Evolutionary conservation across 2,329 filamentous ascomycete species (phyloP).

Genomic region (Alternaria infectoria): DNA sequence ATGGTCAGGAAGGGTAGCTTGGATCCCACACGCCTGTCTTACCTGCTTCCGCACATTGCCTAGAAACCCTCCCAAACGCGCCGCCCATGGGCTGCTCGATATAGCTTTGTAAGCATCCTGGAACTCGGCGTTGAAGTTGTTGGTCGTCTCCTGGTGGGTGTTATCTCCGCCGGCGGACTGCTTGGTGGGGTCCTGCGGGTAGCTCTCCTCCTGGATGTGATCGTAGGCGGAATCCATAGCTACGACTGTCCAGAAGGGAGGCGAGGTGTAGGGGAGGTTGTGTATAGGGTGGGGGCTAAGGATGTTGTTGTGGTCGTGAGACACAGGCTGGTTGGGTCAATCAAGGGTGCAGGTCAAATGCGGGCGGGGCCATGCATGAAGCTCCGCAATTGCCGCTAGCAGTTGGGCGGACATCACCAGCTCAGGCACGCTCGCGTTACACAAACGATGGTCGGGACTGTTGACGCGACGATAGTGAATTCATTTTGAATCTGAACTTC

Average conservation of each 20-base stretch:
- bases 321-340: constrained; percentile 11
- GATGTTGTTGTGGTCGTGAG: constrained; percentile 9
- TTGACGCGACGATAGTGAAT: neutral
- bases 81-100: constrained; percentile 89
- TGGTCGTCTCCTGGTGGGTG: constrained; percentile 39
- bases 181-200: constrained; percentile 57
- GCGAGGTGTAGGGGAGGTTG: neutral
- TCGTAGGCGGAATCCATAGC: constrained; percentile 96
- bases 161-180: constrained; percentile 56
- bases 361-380: constrained; percentile 13
- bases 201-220: constrained; percentile 86
- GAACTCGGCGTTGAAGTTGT: constrained; percentile 80
- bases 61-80: constrained; percentile 84
- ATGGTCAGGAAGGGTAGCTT: constrained; percentile 6
- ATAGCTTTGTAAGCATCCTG: constrained; percentile 96
- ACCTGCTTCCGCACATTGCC: constrained; percentile 94
- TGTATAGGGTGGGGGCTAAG: constrained; percentile 14
- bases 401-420: constrained; percentile 10
- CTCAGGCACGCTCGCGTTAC: constrained; percentile 16
- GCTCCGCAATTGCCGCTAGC: constrained; percentile 23
- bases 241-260: constrained; percentile 3
- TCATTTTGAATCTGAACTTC: neutral
- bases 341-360: constrained; percentile 13
- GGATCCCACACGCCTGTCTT: constrained; percentile 30
- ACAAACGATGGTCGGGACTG: neutral